phyloP scores from a whole-genome alignment of 345 rosid genomes.

The Linum usitatissimum region DNA sequence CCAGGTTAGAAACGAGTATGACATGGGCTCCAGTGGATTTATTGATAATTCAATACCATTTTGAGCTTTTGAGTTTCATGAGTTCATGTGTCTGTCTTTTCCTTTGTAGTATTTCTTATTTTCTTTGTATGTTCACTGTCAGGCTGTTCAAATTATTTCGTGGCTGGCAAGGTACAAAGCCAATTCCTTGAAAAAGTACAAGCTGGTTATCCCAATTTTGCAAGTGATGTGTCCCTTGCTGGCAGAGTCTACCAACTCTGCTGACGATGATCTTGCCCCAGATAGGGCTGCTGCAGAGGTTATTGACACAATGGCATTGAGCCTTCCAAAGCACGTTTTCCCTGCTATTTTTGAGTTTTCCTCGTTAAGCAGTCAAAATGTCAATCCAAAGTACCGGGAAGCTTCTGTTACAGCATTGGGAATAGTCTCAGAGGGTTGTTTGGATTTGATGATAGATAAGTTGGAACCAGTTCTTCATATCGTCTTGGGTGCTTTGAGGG shows the following conservation, averaged over 20 bases:
- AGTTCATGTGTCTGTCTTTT: background rate
- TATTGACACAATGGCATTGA: conserved; percentile 92
- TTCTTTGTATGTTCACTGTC: conserved; percentile 23
- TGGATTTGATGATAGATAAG: conserved; percentile 71
- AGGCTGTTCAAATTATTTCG: conserved; percentile 97
- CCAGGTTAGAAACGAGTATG: conserved; percentile 49
- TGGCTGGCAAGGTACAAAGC: conserved; percentile 96
- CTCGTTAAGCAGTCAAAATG: conserved; percentile 58
- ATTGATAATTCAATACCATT: background rate
- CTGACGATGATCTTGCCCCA: conserved; percentile 91
- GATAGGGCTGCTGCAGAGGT: conserved; percentile 99
- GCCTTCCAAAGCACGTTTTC: conserved; percentile 80
- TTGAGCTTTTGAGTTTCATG: conserved; percentile 2
- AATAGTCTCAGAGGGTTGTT: conserved; percentile 90
- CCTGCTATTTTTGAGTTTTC: conserved; percentile 76
- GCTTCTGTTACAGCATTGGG: conserved; percentile 94
- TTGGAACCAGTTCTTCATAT: conserved; percentile 74
- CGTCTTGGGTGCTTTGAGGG: conserved; percentile 74
- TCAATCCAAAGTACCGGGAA: conserved; percentile 77
- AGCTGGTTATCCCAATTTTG: conserved; percentile 68
- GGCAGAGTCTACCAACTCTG: conserved; percentile 56
- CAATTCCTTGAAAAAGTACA: conserved; percentile 74
- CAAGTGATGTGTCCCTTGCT: conserved; percentile 98
- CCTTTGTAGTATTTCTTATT: conserved; percentile 9
- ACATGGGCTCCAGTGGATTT: conserved; percentile 2